Evolutionary conservation across 163 green algal species (phyloP).

Genomic region (Scenedesmus sp.): DNA sequence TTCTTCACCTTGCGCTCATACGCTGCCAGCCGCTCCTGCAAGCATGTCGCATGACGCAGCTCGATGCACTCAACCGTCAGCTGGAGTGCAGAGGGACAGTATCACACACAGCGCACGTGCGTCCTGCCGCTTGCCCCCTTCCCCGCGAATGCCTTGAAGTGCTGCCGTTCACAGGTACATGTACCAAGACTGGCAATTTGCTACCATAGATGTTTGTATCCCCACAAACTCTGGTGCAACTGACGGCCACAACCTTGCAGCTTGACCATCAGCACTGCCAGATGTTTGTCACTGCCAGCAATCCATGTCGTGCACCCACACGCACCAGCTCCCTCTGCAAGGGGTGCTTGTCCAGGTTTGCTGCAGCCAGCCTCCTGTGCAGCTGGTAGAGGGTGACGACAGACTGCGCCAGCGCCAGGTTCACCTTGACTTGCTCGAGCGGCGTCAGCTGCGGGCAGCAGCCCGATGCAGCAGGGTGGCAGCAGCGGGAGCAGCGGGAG

Average conservation of each 20-base stretch:
- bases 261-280: no score
- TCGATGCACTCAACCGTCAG: neutral
- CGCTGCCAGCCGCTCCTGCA: constrained; percentile 56
- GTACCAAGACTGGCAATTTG: no score
- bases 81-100: neutral
- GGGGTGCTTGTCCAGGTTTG: constrained; percentile 18
- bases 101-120: no score
- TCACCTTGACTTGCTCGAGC: constrained; percentile 13
- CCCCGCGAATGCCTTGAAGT: no score
- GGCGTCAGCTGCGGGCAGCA: constrained; percentile 24
- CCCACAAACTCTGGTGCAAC: no score
- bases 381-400: constrained; percentile 34
- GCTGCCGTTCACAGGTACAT: no score
- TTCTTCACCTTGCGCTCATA: constrained; percentile 72
- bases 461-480: neutral
- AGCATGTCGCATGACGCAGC: neutral
- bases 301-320: no score
- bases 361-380: constrained; percentile 15
- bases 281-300: no score
- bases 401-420: constrained; percentile 42
- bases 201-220: no score
- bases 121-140: neutral
- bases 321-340: constrained; percentile 48
- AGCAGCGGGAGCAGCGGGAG: neutral
- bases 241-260: no score